Base-by-base conservation (phyloP, 2,329 filamentous ascomycete genomes). In the Neodidymelliopsis sp. region DNA sequence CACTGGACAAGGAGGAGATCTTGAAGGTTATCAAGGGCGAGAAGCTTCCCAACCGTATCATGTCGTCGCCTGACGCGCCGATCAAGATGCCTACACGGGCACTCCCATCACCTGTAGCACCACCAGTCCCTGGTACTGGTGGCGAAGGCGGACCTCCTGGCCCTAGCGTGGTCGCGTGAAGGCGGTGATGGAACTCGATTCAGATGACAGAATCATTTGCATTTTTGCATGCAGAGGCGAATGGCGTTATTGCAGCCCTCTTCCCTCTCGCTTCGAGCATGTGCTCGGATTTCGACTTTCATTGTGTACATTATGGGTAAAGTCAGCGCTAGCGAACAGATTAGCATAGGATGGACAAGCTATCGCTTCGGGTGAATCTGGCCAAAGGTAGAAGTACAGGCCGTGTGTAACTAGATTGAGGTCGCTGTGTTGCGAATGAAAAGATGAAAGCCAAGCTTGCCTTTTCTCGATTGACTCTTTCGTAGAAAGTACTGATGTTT, bases 11-110 rank as follows among this genome's bases (percentile, higher is more conserved):
- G 72, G 86, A 88, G 3, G 94, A 99, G 73, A 95, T 97, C 56
- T 86, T 92, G 72, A 90, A 89, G 77, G 90, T 97, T 5, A 86
- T 99, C 56, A 84, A 84, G 41, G 94, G 94, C 25, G 91, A 97
- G 75, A 87, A 89, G 67, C 78, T 99, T 27, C 80, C 86, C 1
- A 82, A 83, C 34, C 89, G 90, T 52, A 75, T 90, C 39, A 82
- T 80, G 53, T 77, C 73, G 29, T 67, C 84, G 53, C 79, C 84
- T 15, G 74, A 79, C 42, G 75, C 81, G 15, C 84, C 84, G 2
- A 85, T 92, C 70, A 87, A 89, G 65, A 74, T 93, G 12, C 90
- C 90, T 0, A 82, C 82, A 6, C 59, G 63, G 18, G 54, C 59
- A 2, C 38, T 65, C 29, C 60, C 62, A 8, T 47, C 54, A 5